Percentiles rank a stretch among this genome's conserved stretches.
Conservation (phyloP, 2,329 filamentous ascomycete species). For the Apiospora kogelbergensis region DNA sequence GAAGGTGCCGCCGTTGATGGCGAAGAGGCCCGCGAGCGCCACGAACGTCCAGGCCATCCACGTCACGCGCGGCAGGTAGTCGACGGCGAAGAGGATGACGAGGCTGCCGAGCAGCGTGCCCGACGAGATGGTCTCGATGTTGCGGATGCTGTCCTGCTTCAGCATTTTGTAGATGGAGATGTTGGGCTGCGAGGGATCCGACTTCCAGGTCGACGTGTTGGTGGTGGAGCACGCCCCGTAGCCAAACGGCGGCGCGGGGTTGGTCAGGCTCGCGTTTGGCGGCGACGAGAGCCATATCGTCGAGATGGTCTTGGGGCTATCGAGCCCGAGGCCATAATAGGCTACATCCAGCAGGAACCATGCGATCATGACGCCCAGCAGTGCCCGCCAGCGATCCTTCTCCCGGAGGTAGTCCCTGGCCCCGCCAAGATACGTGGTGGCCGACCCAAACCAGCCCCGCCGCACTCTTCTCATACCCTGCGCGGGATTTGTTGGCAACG, state of each 20-base stretch:
- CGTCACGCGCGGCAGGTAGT: slow-evolving; percentile 25
- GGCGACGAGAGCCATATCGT: slow-evolving; percentile 20
- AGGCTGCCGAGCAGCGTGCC: slow-evolving; percentile 22
- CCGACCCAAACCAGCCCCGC: not conserved
- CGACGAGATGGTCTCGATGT: slow-evolving; percentile 23
- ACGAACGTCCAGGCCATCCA: slow-evolving; percentile 28
- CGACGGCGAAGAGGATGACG: slow-evolving; percentile 22
- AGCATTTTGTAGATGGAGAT: slow-evolving; percentile 22
- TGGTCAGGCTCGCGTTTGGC: not conserved
- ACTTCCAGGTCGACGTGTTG: slow-evolving; percentile 15
- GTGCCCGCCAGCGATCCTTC: slow-evolving; percentile 26
- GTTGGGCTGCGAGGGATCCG: slow-evolving; percentile 17
- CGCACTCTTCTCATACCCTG: not conserved
- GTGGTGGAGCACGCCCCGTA: not conserved
- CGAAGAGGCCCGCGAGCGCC: slow-evolving; percentile 23
- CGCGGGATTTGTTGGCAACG: not conserved
- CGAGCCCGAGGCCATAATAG: slow-evolving; percentile 45
- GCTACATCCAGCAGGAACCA: slow-evolving; percentile 47
- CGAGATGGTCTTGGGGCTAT: slow-evolving; percentile 26
- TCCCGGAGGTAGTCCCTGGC: slow-evolving; percentile 22
- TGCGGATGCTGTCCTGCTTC: slow-evolving; percentile 19
- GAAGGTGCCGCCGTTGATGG: slow-evolving; percentile 24
- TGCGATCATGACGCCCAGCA: slow-evolving; percentile 36
- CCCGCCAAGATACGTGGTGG: slow-evolving; percentile 15
- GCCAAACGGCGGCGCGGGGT: not conserved